Conservation (phyloP, 495 filamentous ascomycete genomes). For the Oleoguttula mirabilis region DNA sequence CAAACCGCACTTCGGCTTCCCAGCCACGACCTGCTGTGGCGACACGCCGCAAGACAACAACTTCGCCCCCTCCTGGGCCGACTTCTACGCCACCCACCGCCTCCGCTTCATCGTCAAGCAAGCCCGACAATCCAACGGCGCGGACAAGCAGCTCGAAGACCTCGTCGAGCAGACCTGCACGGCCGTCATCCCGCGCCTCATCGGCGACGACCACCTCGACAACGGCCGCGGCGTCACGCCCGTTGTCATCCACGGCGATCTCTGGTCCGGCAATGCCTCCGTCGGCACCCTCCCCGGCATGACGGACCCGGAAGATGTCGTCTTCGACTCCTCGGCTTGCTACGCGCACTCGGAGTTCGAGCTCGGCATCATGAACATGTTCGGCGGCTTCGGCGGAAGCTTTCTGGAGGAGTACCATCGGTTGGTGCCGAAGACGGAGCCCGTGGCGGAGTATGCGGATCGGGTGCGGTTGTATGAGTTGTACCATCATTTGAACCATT, state of each 20-base stretch:
- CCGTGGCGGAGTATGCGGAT: constrained; percentile 74
- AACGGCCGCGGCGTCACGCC: constrained; percentile 48
- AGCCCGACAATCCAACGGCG: constrained; percentile 49
- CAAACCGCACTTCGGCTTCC: constrained; percentile 63
- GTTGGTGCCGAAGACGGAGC: constrained; percentile 65
- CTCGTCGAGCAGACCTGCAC: constrained; percentile 51
- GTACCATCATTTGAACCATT: constrained; percentile 83
- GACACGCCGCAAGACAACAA: constrained; percentile 68
- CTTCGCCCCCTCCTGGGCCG: constrained; percentile 58
- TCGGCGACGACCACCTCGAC: constrained; percentile 55
- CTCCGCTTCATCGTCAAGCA: constrained; percentile 49
- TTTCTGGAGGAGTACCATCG: constrained; percentile 70
- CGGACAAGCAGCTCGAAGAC: constrained; percentile 45
- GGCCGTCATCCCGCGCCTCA: constrained; percentile 56
- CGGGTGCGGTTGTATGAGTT: constrained; percentile 68
- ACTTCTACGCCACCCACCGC: constrained; percentile 69
- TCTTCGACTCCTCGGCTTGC: constrained; percentile 68
- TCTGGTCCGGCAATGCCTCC: constrained; percentile 83
- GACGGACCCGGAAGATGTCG: constrained; percentile 58
- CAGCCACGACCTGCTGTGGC: constrained; percentile 73
- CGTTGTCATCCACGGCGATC: constrained; percentile 77
- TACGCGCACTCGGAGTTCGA: constrained; percentile 89
- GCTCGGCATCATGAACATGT: constrained; percentile 89
- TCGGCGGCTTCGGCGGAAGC: constrained; percentile 66
- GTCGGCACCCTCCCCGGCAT: constrained; percentile 46